Evolutionary conservation across 768 basidiomycete species (phyloP).

Genomic region (Pholiota conissans): DNA sequence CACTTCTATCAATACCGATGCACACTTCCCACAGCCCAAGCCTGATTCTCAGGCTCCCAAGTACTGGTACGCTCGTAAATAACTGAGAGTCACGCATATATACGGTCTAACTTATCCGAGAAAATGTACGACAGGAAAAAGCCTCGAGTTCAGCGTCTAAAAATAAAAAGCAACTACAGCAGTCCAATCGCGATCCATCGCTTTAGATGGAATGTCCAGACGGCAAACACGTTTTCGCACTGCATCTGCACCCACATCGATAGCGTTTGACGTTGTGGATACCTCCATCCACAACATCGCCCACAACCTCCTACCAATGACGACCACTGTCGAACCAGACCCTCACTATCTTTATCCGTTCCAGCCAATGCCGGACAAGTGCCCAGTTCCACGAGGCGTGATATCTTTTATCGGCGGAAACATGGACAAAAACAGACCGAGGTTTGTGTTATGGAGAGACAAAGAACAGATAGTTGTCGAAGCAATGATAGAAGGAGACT

Average conservation of each 20-base stretch:
- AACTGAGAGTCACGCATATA: too few relatives aligned
- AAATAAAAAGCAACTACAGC: too few relatives aligned
- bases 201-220: not conserved
- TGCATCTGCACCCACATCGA: not conserved
- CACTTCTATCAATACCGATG: too few relatives aligned
- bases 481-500: not conserved
- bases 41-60: too few relatives aligned
- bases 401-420: not conserved
- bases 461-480: constrained; percentile 9
- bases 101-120: too few relatives aligned
- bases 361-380: not conserved
- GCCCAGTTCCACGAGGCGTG: not conserved
- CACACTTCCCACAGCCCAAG: too few relatives aligned
- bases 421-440: not conserved
- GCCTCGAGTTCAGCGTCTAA: too few relatives aligned
- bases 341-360: not conserved
- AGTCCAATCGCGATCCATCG: too few relatives aligned
- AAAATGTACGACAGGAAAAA: too few relatives aligned
- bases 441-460: not conserved
- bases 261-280: not conserved
- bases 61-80: too few relatives aligned
- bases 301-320: not conserved
- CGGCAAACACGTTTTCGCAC: not conserved
- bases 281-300: not conserved
- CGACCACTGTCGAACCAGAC: not conserved